Conservation (phyloP, 805 yeast genomes). For the Saturnispora sekii region DNA sequence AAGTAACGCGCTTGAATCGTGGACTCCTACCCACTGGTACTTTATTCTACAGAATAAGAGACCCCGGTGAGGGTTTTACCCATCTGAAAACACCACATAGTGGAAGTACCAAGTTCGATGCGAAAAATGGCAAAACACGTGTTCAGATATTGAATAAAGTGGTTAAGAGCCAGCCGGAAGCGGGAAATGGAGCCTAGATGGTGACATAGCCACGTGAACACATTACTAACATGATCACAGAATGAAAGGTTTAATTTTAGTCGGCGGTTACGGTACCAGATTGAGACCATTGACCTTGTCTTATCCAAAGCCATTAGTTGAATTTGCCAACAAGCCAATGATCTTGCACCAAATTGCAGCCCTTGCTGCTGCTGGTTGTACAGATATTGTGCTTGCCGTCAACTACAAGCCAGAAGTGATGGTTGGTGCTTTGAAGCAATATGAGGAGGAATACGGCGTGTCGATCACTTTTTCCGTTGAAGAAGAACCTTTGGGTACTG, state of each 20-base stretch:
- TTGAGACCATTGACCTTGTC: slow-evolving; percentile 96
- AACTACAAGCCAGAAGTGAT: slow-evolving; percentile 99
- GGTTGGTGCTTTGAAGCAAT: slow-evolving; percentile 90
- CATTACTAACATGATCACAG: neutral
- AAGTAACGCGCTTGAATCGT: too few relatives aligned
- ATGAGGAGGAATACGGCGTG: slow-evolving; percentile 92
- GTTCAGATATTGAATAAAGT: neutral
- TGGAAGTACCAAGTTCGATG: too few relatives aligned
- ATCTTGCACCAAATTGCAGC: slow-evolving; percentile 98
- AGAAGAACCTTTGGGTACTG: slow-evolving; percentile 98
- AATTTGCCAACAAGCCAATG: slow-evolving; percentile 99
- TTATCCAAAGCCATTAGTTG: slow-evolving; percentile 93
- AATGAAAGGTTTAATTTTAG: slow-evolving; percentile 96
- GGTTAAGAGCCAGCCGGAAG: too few relatives aligned
- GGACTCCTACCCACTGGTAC: too few relatives aligned
- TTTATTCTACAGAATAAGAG: too few relatives aligned
- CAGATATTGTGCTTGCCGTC: slow-evolving; percentile 96
- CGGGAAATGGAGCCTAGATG: too few relatives aligned
- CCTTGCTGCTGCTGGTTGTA: slow-evolving; percentile 95
- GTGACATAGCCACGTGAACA: too few relatives aligned
- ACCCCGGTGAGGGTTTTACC: too few relatives aligned
- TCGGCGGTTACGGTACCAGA: slow-evolving; percentile 99
- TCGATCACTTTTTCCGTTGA: slow-evolving; percentile 94
- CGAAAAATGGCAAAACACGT: neutral
- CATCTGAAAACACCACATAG: too few relatives aligned